Percentiles rank a stretch among this genome's conserved stretches.
phyloP scores from a whole-genome alignment of 2,329 filamentous ascomycete species.

The Amylocarpus encephaloides region DNA sequence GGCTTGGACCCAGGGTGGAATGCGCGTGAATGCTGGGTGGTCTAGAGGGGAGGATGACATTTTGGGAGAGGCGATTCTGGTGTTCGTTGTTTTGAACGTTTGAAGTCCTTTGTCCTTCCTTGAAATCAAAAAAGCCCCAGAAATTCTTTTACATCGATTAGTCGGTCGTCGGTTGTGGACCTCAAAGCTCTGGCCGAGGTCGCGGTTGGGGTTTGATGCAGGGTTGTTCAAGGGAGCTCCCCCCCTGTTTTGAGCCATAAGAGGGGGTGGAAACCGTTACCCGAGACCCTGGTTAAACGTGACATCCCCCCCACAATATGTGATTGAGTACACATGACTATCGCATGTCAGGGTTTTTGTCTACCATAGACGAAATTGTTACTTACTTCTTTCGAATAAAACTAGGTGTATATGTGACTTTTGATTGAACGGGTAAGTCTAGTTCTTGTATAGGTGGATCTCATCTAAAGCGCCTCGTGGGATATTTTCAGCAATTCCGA shows the following conservation, averaged over 20 bases:
- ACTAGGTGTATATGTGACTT: neutral
- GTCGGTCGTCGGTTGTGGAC: neutral
- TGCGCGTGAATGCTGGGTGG: slow-evolving; percentile 33
- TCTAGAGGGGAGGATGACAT: slow-evolving; percentile 1
- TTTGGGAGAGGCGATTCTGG: no score
- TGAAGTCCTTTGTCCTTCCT: neutral
- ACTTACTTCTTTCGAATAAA: neutral
- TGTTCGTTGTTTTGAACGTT: no score
- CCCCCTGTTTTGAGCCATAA: neutral
- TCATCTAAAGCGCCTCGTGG: no score
- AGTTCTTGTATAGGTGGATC: no score
- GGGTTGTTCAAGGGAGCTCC: neutral
- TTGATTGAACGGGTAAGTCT: no score
- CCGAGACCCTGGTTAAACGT: slow-evolving; percentile 1
- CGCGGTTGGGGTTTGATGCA: slow-evolving; percentile 3
- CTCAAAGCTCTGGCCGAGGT: slow-evolving; percentile 7
- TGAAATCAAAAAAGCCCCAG: neutral
- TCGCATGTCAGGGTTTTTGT: no score
- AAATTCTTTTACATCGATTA: neutral
- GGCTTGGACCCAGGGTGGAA: slow-evolving; percentile 36
- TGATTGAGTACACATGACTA: neutral
- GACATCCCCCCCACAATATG: neutral
- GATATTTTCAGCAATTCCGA: neutral
- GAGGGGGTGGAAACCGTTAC: slow-evolving; percentile 9
- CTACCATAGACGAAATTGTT: no score